Percentiles rank a stretch among this genome's conserved stretches.
Conservation (phyloP, 306 rosid species). For the Canavalia ensiformis region DNA sequence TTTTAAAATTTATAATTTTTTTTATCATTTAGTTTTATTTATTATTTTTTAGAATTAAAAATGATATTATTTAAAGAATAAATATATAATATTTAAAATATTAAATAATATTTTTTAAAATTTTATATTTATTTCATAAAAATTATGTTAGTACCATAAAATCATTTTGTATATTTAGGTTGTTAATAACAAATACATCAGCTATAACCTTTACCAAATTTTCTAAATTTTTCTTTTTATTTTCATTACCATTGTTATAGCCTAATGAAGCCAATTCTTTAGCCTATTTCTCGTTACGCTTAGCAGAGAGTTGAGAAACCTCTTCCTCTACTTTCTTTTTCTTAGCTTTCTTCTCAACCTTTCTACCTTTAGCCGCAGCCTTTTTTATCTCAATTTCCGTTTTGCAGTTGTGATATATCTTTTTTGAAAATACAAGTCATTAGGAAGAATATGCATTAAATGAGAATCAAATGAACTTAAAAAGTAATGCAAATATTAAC, state of each 20-base stretch:
- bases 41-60: too few relatives aligned
- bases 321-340: conserved; percentile 97
- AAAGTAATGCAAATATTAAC: conserved; percentile 12
- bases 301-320: conserved; percentile 74
- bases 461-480: conserved; percentile 11
- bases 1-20: too few relatives aligned
- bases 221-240: conserved; percentile 71
- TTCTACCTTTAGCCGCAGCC: conserved; percentile 93
- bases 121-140: too few relatives aligned
- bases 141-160: too few relatives aligned
- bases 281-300: conserved; percentile 76
- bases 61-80: too few relatives aligned
- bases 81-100: too few relatives aligned
- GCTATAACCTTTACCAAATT: conserved; percentile 87
- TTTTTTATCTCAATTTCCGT: conserved; percentile 84
- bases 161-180: conserved; percentile 53
- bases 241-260: conserved; percentile 61
- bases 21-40: too few relatives aligned
- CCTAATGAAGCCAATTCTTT: conserved; percentile 80
- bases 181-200: conserved; percentile 75
- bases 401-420: conserved; percentile 78
- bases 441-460: conserved; percentile 27
- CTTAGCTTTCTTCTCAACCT: conserved; percentile 91
- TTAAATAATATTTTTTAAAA: too few relatives aligned
- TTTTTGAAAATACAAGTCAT: conserved; percentile 64